Evolutionary conservation across 306 rosid species (phyloP).

Genomic region (Cajanus cajan): DNA sequence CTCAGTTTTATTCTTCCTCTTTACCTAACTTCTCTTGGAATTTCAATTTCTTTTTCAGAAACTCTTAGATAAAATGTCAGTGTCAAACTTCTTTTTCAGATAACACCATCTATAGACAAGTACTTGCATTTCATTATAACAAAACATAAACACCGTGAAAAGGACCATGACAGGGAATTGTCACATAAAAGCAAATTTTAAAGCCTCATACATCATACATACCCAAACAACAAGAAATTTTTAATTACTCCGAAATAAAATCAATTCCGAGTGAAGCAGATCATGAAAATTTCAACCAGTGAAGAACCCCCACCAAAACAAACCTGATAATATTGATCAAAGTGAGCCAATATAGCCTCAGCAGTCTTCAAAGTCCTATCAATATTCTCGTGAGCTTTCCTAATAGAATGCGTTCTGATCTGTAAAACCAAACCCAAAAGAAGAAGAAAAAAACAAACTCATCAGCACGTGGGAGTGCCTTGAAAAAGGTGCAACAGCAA

Average conservation of each 20-base stretch:
- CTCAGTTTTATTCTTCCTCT: background rate
- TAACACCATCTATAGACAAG: background rate
- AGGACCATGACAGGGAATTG: background rate
- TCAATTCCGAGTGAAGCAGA: background rate
- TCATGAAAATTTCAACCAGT: background rate
- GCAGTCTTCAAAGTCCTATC: constrained; percentile 78
- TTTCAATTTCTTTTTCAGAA: background rate
- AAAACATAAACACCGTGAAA: background rate
- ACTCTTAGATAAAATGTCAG: background rate
- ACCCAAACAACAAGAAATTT: background rate
- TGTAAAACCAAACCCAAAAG: constrained; percentile 31
- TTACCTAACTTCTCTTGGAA: background rate
- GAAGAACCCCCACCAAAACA: background rate
- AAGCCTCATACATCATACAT: background rate
- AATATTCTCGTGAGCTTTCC: constrained; percentile 84
- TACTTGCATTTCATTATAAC: background rate
- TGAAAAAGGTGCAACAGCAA: background rate
- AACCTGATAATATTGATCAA: constrained; percentile 79
- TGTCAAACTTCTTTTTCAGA: background rate
- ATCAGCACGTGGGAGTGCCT: background rate
- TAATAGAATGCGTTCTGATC: constrained; percentile 75
- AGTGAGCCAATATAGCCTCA: constrained; percentile 67
- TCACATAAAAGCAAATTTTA: background rate
- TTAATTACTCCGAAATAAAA: background rate
- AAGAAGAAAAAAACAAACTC: background rate